These are phyloP conservation scores for Trypanosomatidae sp. DNA, from an alignment of 208 protist species.

Conservation along the genomic window DNA sequence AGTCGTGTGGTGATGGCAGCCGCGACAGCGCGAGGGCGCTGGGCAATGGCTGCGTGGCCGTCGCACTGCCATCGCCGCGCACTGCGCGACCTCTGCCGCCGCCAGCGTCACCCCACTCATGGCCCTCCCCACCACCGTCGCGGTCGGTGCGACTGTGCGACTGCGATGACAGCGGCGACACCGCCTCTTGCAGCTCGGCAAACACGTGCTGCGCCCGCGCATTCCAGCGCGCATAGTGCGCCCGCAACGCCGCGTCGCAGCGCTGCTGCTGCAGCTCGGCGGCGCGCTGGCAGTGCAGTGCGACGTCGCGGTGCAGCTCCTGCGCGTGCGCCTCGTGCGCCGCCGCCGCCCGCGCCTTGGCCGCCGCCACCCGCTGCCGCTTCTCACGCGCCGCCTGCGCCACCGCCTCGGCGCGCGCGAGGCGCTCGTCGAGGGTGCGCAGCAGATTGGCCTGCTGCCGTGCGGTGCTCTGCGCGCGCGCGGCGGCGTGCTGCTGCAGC, in stretches of 20 bases:
- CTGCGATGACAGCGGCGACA: too few relatives aligned
- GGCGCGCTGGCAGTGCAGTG: constrained; percentile 32
- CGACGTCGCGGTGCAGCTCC: constrained; percentile 22
- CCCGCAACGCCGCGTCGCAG: constrained; percentile 20
- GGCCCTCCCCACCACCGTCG: too few relatives aligned
- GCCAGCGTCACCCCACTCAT: too few relatives aligned
- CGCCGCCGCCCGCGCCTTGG: neutral
- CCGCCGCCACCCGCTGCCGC: neutral
- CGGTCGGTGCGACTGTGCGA: too few relatives aligned
- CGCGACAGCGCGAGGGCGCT: too few relatives aligned
- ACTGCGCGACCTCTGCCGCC: too few relatives aligned
- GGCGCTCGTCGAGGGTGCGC: constrained; percentile 25
- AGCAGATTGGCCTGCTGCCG: constrained; percentile 31
- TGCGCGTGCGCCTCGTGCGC: neutral
- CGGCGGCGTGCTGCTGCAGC: constrained; percentile 18
- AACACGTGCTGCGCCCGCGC: constrained; percentile 56
- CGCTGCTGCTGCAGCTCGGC: constrained; percentile 15
- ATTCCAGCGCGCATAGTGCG: constrained; percentile 74
- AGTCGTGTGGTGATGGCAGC: too few relatives aligned
- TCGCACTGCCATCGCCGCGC: too few relatives aligned
- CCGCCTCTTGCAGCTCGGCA: constrained; percentile 24
- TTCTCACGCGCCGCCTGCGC: constrained; percentile 40
- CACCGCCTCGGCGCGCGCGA: constrained; percentile 38
- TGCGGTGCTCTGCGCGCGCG: constrained; percentile 14
- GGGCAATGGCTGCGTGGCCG: too few relatives aligned